phyloP scores from a whole-genome alignment of 1,284 basidiomycete genomes.

The Violaceomyces palustris region DNA sequence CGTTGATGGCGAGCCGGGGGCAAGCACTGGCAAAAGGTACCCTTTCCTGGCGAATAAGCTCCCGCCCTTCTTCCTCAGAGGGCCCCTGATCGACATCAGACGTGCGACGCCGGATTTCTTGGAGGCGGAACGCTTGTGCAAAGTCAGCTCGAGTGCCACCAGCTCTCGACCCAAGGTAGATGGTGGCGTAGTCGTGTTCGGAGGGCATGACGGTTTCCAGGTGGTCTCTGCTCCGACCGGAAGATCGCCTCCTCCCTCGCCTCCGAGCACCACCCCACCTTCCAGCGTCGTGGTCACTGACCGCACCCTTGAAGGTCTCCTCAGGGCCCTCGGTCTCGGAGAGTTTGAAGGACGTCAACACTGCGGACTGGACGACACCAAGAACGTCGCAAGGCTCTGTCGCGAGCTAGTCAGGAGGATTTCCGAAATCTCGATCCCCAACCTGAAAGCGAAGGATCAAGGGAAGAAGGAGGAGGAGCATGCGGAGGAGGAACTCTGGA shows the following conservation, averaged over 20 bases:
- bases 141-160: not conserved
- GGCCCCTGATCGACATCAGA: conserved; percentile 49
- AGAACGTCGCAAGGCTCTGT: conserved; percentile 54
- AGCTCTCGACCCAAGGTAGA: no score
- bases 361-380: conserved; percentile 56
- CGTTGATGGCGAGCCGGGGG: conserved; percentile 3
- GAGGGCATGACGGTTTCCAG: conserved; percentile 26
- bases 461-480: no score
- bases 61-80: conserved; percentile 33
- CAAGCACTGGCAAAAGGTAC: no score
- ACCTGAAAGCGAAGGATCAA: no score
- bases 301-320: conserved; percentile 27
- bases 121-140: conserved; percentile 19
- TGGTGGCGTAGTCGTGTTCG: conserved; percentile 16
- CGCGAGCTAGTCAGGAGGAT: conserved; percentile 22
- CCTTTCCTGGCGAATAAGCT: no score
- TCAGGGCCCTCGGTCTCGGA: conserved; percentile 27
- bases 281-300: conserved; percentile 1
- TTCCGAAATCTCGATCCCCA: not conserved
- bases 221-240: conserved; percentile 5
- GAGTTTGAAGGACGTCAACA: conserved; percentile 55
- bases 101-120: conserved; percentile 21
- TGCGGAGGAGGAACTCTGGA: no score
- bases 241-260: not conserved
- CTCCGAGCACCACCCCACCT: not conserved